Evolutionary conservation across 768 basidiomycete genomes (phyloP).

Genomic region (Leccinum truebloodii): DNA sequence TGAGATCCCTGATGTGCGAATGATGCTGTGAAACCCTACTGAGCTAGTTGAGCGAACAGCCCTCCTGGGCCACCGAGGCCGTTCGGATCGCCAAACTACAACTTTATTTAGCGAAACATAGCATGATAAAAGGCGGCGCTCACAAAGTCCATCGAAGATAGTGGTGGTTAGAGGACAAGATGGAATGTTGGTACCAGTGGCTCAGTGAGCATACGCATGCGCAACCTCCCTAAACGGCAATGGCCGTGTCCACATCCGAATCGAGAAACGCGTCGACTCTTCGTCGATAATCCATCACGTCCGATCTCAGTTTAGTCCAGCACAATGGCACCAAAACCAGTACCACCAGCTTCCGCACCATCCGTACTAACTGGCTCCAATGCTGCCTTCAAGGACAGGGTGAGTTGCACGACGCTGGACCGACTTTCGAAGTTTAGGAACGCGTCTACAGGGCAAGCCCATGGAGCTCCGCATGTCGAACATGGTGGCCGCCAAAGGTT

Average conservation of each 20-base stretch:
- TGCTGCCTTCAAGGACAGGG: conserved; percentile 88
- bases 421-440: conserved; percentile 17
- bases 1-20: conserved; percentile 17
- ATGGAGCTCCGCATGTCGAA: conserved; percentile 98
- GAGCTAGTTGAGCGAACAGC: conserved; percentile 65
- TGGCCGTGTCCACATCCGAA: conserved; percentile 25
- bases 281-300: conserved; percentile 16
- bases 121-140: conserved; percentile 8
- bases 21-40: conserved; percentile 38
- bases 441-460: conserved; percentile 79
- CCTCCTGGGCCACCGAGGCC: conserved; percentile 52
- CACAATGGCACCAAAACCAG: conserved; percentile 32
- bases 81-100: conserved; percentile 39
- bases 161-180: conserved; percentile 27
- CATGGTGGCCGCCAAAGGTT: conserved; percentile 96
- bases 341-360: conserved; percentile 25
- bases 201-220: conserved; percentile 29
- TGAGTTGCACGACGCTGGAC: conserved; percentile 21
- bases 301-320: conserved; percentile 12
- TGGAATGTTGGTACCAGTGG: background rate
- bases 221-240: conserved; percentile 33
- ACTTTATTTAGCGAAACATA: conserved; percentile 9
- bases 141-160: conserved; percentile 41
- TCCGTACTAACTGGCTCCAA: conserved; percentile 52
- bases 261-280: conserved; percentile 23